These are phyloP conservation scores for Trypanosomatidae sp. DNA, from an alignment of 208 protist genomes.

Conservation along the genomic window DNA sequence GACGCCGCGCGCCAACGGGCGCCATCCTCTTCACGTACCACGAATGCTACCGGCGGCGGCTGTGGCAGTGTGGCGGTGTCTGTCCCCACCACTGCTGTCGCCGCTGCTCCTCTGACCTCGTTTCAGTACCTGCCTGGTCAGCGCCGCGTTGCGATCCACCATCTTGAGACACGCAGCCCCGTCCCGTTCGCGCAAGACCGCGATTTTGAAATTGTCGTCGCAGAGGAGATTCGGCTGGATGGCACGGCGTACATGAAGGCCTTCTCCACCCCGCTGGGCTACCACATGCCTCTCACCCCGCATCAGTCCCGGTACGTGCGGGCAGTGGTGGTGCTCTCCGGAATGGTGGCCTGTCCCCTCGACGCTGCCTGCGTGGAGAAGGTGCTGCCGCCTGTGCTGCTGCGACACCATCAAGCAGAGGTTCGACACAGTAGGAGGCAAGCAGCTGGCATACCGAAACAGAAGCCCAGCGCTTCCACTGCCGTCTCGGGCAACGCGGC, in stretches of 20 bases:
- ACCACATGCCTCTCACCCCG: conserved; percentile 52
- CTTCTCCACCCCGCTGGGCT: conserved; percentile 65
- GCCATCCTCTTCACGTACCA: not conserved
- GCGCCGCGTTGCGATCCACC: conserved; percentile 66
- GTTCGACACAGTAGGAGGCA: not conserved
- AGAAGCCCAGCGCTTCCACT: not conserved
- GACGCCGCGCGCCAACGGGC: not conserved
- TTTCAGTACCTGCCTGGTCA: conserved; percentile 50
- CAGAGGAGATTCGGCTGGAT: conserved; percentile 52
- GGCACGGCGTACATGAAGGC: conserved; percentile 69
- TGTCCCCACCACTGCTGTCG: not conserved
- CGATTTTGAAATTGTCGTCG: conserved; percentile 79
- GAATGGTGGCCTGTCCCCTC: conserved; percentile 55
- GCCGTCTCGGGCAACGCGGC: not conserved
- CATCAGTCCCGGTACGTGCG: conserved; percentile 69
- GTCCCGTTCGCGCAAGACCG: conserved; percentile 66
- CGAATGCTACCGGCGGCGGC: not conserved
- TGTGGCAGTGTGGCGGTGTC: not conserved
- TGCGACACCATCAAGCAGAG: conserved; percentile 5
- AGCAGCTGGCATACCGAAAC: not conserved
- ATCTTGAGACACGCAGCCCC: conserved; percentile 62
- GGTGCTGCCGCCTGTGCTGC: conserved; percentile 20
- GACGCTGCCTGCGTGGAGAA: conserved; percentile 2
- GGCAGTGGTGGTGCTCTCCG: conserved; percentile 59
- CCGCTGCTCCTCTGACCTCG: not conserved